Evolutionary conservation across 345 rosid species (phyloP), one percentile per base, ranked within the genome.

Genomic region (Nasturtium officinale): DNA sequence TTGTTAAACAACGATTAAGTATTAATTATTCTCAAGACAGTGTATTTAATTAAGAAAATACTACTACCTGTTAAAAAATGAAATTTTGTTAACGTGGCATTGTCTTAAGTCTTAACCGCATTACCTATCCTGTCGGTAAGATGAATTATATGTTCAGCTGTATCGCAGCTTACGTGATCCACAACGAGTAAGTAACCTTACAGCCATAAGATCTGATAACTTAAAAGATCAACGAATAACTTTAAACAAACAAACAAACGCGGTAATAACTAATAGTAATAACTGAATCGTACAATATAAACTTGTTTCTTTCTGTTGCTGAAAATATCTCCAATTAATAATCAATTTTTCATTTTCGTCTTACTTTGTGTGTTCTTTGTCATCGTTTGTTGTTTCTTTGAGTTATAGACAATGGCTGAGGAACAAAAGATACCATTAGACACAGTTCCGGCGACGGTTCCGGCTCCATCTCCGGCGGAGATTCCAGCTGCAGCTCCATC

Each of bases 71-170:
- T 40, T 38, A 29, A 43, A 17, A 69, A 30, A 18, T 16, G 13
- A 10, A 1, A 25, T 59, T 12, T 75, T 15, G 25, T 46, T 15
- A n/a, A 61, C 79, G 85, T 76, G 83, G 82, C 79, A 21, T 50
- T 23, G 5, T 2, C 9, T 46, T 46, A 65, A 74, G 5, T 2
- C 9, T 46, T 46, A 65, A 74, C 76, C 65, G 70, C 45, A 33
- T 80, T 79, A 79, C 82, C 45, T 48, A 71, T 55, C 38, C 20
- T 72, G 91, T 86, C 89, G 85, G 85, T 81, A 69, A 8, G 60
- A 23, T 15, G 53, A 53, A 66, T 55, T 17, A 11, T 12, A 18
- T 21, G 7, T 38, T 58, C 77, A 2, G 26, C 23, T 37, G 45
- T 17, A n/a, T 32, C 70, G 61, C 64, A 28, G 57, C 6, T 9